Conservation (phyloP, 495 filamentous ascomycete species). For the Xylaria acuta region DNA sequence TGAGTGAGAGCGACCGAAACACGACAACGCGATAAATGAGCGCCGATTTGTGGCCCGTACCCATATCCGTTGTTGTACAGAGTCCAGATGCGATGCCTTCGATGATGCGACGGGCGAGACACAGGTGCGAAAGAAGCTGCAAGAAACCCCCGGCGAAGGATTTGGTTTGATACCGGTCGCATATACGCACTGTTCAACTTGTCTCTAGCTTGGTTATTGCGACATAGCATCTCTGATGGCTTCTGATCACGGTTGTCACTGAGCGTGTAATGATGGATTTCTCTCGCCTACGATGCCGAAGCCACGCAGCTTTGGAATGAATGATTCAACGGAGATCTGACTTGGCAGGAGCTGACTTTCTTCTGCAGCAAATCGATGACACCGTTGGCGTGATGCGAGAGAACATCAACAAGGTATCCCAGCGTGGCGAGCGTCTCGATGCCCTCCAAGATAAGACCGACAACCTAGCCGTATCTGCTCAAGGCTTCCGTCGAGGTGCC, state of each 20-base stretch:
- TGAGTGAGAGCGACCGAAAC: neutral
- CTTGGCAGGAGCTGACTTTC: constrained; percentile 35
- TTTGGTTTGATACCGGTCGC: neutral
- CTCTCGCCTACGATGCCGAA: neutral
- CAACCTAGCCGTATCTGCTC: constrained; percentile 85
- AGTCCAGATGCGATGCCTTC: neutral
- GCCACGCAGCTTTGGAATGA: neutral
- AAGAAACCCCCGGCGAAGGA: neutral
- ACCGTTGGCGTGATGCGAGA: constrained; percentile 92
- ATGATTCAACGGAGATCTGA: neutral
- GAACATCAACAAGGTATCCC: constrained; percentile 90
- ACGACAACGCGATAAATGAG: neutral
- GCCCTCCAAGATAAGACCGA: constrained; percentile 95
- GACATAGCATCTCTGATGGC: neutral
- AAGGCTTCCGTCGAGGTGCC: constrained; percentile 92
- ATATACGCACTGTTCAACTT: neutral
- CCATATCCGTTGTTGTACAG: neutral
- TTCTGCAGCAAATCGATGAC: constrained; percentile 88
- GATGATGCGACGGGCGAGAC: constrained; percentile 5
- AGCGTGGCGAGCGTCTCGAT: constrained; percentile 90
- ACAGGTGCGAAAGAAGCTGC: neutral
- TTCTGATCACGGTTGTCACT: too few relatives aligned
- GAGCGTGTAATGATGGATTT: neutral
- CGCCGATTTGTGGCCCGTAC: too few relatives aligned
- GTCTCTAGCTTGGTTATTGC: neutral